Conservation (phyloP, 2,329 filamentous ascomycete genomes). For the Epichloe scottii region DNA sequence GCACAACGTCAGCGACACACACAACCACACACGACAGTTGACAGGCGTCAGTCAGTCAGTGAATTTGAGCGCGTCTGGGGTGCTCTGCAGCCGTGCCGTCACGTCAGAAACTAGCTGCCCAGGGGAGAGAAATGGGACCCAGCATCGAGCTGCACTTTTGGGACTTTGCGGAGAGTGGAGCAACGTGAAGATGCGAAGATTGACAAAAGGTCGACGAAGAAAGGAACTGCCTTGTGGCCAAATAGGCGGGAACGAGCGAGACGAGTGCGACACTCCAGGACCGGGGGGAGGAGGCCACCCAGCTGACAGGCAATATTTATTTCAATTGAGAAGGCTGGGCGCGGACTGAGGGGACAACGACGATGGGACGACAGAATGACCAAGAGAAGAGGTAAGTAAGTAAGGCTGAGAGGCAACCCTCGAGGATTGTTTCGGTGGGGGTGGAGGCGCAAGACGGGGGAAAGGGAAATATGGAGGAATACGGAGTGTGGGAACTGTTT, state of each 20-base stretch:
- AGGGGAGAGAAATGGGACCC: slow-evolving; percentile 1
- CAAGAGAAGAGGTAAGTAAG: background rate
- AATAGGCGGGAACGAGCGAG: background rate
- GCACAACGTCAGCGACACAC: background rate
- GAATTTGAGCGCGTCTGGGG: background rate
- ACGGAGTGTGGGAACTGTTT: background rate
- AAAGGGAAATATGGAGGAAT: background rate
- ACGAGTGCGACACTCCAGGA: background rate
- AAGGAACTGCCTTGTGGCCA: background rate
- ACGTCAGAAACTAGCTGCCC: slow-evolving; percentile 2
- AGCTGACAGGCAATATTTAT: background rate
- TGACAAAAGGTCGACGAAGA: too few relatives aligned
- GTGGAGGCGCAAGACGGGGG: background rate
- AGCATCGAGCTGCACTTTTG: slow-evolving; percentile 1
- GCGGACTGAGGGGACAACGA: background rate
- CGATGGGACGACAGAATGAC: background rate
- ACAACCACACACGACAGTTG: background rate
- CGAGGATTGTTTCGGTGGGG: background rate
- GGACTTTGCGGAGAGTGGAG: too few relatives aligned
- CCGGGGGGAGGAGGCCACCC: background rate
- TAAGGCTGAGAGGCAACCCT: background rate
- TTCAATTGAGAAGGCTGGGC: too few relatives aligned
- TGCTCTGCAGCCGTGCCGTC: too few relatives aligned
- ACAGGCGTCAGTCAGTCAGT: background rate
- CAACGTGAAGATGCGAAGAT: too few relatives aligned